Percentiles rank a stretch among this genome's conserved stretches.
Evolutionary conservation across 78 protist genomes (phyloP).

Genomic region (Emiliania huxleyi): DNA sequence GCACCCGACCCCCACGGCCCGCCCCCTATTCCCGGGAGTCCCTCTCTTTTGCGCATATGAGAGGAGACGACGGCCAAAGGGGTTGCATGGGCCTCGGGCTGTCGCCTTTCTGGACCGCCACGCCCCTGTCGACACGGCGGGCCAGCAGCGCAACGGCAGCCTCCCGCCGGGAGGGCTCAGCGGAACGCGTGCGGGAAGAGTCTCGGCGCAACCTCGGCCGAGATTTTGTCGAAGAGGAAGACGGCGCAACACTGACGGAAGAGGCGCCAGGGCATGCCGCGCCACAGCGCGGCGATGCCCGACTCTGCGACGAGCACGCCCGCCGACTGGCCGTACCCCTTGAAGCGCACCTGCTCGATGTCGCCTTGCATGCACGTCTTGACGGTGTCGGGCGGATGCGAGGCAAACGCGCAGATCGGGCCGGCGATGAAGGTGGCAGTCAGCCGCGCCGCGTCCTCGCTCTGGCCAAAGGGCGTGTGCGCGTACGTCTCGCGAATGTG

Average conservation of each 20-base stretch:
- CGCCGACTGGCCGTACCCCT: background rate
- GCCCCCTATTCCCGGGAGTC: too few species aligned
- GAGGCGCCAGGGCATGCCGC: background rate
- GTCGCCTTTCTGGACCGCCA: too few species aligned
- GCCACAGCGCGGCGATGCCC: background rate
- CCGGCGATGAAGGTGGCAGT: background rate
- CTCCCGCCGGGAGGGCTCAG: too few species aligned
- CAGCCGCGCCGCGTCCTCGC: background rate
- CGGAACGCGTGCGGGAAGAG: slow-evolving; percentile 20
- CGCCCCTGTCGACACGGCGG: too few species aligned
- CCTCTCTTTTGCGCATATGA: too few species aligned
- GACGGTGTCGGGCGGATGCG: slow-evolving; percentile 51
- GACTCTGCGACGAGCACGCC: background rate
- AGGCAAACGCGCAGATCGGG: background rate
- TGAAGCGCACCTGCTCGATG: background rate
- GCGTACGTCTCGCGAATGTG: background rate
- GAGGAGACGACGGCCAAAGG: too few species aligned
- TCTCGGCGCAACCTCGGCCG: background rate
- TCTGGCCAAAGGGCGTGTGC: background rate
- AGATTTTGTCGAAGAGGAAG: background rate
- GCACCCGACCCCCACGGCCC: too few species aligned
- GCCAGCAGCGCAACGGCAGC: too few species aligned
- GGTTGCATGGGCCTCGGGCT: too few species aligned
- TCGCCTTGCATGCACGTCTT: slow-evolving; percentile 61
- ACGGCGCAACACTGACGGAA: background rate